Base-by-base conservation (phyloP, 352 stramenopile species). In the Globisporangium barbulae region DNA sequence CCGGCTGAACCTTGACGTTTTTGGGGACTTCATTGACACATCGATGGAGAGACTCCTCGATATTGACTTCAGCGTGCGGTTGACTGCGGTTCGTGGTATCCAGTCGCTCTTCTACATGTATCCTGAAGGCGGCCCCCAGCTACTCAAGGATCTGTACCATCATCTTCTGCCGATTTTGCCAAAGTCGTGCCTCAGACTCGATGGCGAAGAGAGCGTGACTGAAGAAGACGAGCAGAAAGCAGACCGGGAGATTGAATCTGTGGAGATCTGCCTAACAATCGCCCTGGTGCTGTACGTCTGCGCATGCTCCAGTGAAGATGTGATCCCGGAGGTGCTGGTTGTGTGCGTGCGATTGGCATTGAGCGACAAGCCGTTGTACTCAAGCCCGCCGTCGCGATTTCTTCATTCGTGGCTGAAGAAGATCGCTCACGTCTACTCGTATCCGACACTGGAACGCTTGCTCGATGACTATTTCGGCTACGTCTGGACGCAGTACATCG, bases 91-190 rank as follows among this genome's bases (percentile, higher is more conserved):
- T 10, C 67, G 63, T 47, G 66, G 76, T 15, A 73, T 91, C 44
- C 84, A 92, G 59, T 84, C 85, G 5, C 30, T 94, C 21, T 89
- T 88, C 58, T 89, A 80, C 60, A 96, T 93, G 85, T 94, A 90
- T 65, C 81, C 82, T 19, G 83, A 94, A 55, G 88, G 86, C 19
- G 68, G 76, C 9, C 50, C 70, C 30, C 67, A 76, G 63, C 70
- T 93, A 15, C 89, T 84, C 66, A 70, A 69, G n/a, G 74, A 92
- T 68, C 65, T 84, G 39, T 78, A 71, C 22, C 44, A 72, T n/a
- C 31, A 70, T n/a, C 49, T 89, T 25, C 61, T 72, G 15, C 67
- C 77, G 28, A 71, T 75, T 48, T 50, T 69, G 6, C 71, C 71
- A 1, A n/a, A 48, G 10, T 58, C 41, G 10, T 28, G 45, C 8